Evolutionary conservation across 2,329 filamentous ascomycete species (phyloP).

Genomic region (Diaporthe ilicicola): DNA sequence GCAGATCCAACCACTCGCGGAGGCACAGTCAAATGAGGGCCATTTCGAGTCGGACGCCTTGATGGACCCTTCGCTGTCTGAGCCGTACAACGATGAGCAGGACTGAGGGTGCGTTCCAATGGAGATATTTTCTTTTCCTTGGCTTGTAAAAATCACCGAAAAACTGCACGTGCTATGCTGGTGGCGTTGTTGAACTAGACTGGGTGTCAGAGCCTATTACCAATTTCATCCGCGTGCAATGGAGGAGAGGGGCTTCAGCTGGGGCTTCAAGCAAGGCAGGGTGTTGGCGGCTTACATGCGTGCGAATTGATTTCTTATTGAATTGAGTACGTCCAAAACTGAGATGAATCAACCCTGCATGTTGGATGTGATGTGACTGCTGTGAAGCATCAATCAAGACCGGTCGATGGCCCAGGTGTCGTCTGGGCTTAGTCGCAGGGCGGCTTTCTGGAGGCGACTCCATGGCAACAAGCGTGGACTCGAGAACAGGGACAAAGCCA

Average conservation of each 20-base stretch:
- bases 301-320: constrained; percentile 19
- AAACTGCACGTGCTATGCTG: constrained; percentile 15
- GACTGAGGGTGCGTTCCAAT: constrained; percentile 18
- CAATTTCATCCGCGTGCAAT: neutral
- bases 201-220: neutral
- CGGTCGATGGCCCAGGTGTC: neutral
- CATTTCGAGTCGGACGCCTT: constrained; percentile 1
- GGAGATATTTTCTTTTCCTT: constrained; percentile 1
- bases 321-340: constrained; percentile 4
- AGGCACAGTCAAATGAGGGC: constrained; percentile 1
- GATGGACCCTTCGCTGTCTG: constrained; percentile 32
- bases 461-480: constrained; percentile 1
- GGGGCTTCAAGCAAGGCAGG: constrained; percentile 3
- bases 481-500: constrained; percentile 28
- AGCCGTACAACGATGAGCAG: constrained; percentile 26
- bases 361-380: neutral
- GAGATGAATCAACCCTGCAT: neutral
- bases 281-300: constrained; percentile 26
- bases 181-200: constrained; percentile 9
- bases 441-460: neutral
- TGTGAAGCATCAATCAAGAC: neutral
- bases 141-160: constrained; percentile 16
- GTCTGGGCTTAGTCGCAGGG: neutral
- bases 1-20: constrained; percentile 30
- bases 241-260: neutral